Evolutionary conservation across 2,329 filamentous ascomycete genomes (phyloP).

Genomic region (Nemania bipapillata): DNA sequence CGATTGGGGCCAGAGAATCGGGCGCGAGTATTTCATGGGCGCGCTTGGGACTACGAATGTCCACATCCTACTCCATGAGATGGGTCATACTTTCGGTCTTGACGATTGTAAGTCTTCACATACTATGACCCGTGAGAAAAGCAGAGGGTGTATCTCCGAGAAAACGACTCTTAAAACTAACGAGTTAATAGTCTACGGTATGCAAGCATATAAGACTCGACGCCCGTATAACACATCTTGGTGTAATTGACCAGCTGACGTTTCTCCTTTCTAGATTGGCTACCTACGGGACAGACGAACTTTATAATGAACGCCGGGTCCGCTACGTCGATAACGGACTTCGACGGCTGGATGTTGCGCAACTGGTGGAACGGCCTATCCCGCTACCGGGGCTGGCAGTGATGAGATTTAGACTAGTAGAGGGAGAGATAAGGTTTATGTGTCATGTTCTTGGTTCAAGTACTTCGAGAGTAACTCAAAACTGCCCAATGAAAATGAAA

Average conservation of each 20-base stretch:
- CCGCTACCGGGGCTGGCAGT: slow-evolving; percentile 24
- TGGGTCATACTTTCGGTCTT: slow-evolving; percentile 25
- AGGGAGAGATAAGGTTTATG: neutral
- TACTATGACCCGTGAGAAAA: neutral
- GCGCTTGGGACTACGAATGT: neutral
- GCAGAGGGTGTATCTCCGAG: neutral
- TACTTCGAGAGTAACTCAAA: no score
- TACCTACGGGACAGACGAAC: slow-evolving; percentile 18
- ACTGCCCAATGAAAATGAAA: no score
- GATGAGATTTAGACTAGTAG: neutral
- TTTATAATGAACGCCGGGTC: slow-evolving; percentile 25
- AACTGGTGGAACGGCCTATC: slow-evolving; percentile 27
- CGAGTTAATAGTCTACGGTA: slow-evolving; percentile 19
- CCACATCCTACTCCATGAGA: slow-evolving; percentile 21
- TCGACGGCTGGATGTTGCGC: slow-evolving; percentile 28
- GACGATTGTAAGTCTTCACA: slow-evolving; percentile 16
- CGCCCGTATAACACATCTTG: neutral
- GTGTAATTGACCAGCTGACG: slow-evolving; percentile 6
- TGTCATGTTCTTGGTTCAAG: no score
- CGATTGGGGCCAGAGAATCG: slow-evolving; percentile 22
- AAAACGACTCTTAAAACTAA: neutral
- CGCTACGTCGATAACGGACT: slow-evolving; percentile 15
- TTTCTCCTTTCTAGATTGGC: slow-evolving; percentile 20
- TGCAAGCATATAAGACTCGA: neutral
- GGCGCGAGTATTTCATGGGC: slow-evolving; percentile 20